Evolutionary conservation across 2,329 filamentous ascomycete species (phyloP).

Genomic region (Ascochyta koolunga): DNA sequence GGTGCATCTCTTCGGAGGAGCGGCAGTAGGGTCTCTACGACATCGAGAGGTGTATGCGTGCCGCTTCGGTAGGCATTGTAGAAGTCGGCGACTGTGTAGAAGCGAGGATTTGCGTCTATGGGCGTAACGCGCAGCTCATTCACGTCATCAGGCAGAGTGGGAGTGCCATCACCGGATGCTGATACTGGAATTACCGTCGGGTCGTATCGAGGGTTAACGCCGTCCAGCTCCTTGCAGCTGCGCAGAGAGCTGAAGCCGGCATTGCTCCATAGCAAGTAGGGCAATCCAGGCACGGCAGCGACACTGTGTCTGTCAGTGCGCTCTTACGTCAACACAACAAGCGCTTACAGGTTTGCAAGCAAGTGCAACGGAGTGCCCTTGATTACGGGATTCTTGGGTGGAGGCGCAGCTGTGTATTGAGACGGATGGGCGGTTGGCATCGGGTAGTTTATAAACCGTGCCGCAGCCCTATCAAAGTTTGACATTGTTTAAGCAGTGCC

Average conservation of each 20-base stretch:
- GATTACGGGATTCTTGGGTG: slow-evolving; percentile 70
- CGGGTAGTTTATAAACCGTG: slow-evolving; percentile 46
- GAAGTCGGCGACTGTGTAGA: slow-evolving; percentile 73
- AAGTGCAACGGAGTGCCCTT: slow-evolving; percentile 68
- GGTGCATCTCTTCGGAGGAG: slow-evolving; percentile 67
- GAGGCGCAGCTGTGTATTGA: slow-evolving; percentile 42
- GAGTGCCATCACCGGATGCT: slow-evolving; percentile 22
- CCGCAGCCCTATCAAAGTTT: slow-evolving; percentile 17
- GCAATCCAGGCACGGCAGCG: slow-evolving; percentile 64
- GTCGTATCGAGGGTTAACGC: slow-evolving; percentile 61
- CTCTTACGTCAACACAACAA: slow-evolving; percentile 2
- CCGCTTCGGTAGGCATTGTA: slow-evolving; percentile 75
- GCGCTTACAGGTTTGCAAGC: slow-evolving; percentile 64
- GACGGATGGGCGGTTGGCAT: slow-evolving; percentile 38
- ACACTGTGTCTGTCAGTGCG: slow-evolving; percentile 56
- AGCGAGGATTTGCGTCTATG: slow-evolving; percentile 30
- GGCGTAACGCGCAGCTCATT: slow-evolving; percentile 30
- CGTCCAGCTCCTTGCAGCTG: slow-evolving; percentile 60
- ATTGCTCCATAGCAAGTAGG: slow-evolving; percentile 72
- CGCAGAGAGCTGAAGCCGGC: slow-evolving; percentile 68
- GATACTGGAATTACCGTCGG: slow-evolving; percentile 61
- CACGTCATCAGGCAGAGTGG: slow-evolving; percentile 26
- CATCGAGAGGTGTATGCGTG: slow-evolving; percentile 71
- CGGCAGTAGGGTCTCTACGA: slow-evolving; percentile 73
- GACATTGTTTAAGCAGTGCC: slow-evolving; percentile 26